Conservation (phyloP, 2,329 filamentous ascomycete species). For the Alternaria sp. region DNA sequence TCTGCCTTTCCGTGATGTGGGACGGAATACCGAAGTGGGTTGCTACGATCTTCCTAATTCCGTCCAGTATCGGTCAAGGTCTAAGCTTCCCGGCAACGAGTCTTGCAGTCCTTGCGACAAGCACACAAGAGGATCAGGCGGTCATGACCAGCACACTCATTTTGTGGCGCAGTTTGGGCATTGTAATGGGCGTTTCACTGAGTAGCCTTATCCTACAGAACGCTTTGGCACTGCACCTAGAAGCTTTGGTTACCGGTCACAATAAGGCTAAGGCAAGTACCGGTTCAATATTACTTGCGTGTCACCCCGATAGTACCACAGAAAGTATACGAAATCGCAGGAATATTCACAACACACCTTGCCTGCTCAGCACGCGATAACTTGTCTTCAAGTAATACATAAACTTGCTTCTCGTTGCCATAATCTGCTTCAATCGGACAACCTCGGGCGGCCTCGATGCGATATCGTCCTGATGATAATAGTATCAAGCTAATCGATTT, state of each 20-base stretch:
- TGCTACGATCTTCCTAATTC: slow-evolving; percentile 53
- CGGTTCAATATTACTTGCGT: neutral
- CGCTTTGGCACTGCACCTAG: slow-evolving; percentile 67
- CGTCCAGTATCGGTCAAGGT: slow-evolving; percentile 54
- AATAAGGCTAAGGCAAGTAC: slow-evolving; percentile 61
- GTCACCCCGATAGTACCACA: neutral
- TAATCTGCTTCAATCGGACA: no score
- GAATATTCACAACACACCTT: no score
- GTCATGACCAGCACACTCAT: slow-evolving; percentile 71
- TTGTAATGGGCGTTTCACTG: slow-evolving; percentile 75
- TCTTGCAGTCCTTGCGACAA: slow-evolving; percentile 55
- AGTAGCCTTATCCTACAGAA: slow-evolving; percentile 80
- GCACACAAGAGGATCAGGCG: slow-evolving; percentile 56
- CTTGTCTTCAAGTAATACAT: no score
- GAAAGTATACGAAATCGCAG: no score
- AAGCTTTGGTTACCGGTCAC: slow-evolving; percentile 65
- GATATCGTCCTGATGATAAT: neutral
- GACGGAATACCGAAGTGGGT: slow-evolving; percentile 52
- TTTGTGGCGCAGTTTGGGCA: slow-evolving; percentile 75
- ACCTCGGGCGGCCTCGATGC: neutral
- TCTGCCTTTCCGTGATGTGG: slow-evolving; percentile 50
- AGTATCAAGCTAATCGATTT: slow-evolving; percentile 11
- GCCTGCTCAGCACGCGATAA: no score
- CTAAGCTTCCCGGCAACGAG: slow-evolving; percentile 54
- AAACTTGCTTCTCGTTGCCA: no score